A percentile compares a stretch with the other conserved stretches of the same genome.
These are phyloP conservation scores for Fraxinus ornus DNA, from an alignment of 305 asterid species.

Conservation along the genomic window DNA sequence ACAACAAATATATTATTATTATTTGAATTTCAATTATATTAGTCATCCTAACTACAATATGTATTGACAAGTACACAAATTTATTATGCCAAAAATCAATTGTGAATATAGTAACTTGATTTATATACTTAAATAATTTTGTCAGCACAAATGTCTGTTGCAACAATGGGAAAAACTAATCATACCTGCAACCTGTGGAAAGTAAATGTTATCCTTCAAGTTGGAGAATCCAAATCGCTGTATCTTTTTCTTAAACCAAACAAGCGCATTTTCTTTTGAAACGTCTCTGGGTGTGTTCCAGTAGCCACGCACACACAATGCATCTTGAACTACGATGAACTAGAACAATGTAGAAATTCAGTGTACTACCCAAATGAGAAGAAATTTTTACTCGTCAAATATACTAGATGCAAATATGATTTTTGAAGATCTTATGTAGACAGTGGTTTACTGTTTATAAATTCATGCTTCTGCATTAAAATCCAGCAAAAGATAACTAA, in stretches of 20 bases:
- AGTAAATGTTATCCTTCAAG: conserved; percentile 63
- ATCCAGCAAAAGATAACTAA: conserved; percentile 14
- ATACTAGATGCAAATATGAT: background rate
- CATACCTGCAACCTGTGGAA: conserved; percentile 61
- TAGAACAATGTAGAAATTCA: conserved; percentile 38
- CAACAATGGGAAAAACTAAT: conserved; percentile 7
- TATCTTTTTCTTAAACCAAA: conserved; percentile 62
- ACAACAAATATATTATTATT: background rate
- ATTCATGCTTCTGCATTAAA: background rate
- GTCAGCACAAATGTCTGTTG: background rate
- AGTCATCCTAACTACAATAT: background rate
- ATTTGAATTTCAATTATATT: background rate
- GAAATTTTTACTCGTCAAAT: background rate
- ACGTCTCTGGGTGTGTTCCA: conserved; percentile 67
- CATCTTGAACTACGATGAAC: conserved; percentile 65
- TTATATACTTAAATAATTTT: background rate
- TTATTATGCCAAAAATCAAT: background rate
- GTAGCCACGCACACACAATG: conserved; percentile 82
- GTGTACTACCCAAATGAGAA: background rate
- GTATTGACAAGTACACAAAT: background rate
- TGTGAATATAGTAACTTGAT: background rate
- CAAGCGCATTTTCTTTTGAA: conserved; percentile 44
- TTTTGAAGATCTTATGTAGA: background rate
- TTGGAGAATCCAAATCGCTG: conserved; percentile 49
- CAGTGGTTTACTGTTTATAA: background rate